These are phyloP conservation scores for Pseudozyma tsukubaensis DNA, from an alignment of 1,284 basidiomycete species.

Conservation along the genomic window DNA sequence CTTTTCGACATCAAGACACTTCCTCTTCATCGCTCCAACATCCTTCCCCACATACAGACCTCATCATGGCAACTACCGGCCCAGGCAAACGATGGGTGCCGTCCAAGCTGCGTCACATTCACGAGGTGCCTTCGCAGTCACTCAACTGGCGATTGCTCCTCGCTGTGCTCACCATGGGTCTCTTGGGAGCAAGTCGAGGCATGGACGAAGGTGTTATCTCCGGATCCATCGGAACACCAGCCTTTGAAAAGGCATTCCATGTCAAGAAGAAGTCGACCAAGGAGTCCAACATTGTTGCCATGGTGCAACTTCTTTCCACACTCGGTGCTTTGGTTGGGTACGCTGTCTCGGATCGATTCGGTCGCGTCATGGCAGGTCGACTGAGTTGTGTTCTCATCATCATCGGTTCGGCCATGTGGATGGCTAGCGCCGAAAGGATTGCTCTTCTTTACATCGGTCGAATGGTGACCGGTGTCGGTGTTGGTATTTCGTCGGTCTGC, in stretches of 20 bases:
- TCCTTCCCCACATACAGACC: neutral
- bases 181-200: constrained; percentile 34
- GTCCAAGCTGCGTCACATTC: constrained; percentile 27
- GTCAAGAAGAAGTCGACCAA: constrained; percentile 28
- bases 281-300: constrained; percentile 42
- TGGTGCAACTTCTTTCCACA: constrained; percentile 35
- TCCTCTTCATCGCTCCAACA: constrained; percentile 4
- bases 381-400: constrained; percentile 29
- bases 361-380: constrained; percentile 20
- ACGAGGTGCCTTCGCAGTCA: constrained; percentile 28
- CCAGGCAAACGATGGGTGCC: constrained; percentile 21
- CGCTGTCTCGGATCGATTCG: constrained; percentile 16
- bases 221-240: constrained; percentile 16
- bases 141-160: constrained; percentile 39
- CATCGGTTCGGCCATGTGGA: constrained; percentile 27
- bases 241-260: constrained; percentile 30
- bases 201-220: constrained; percentile 39
- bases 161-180: constrained; percentile 27
- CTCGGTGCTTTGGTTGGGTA: constrained; percentile 34
- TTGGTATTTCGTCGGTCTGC: constrained; percentile 28
- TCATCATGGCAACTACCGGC: neutral
- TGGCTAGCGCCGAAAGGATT: constrained; percentile 17
- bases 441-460: constrained; percentile 22
- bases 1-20: no score
- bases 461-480: constrained; percentile 28